phyloP scores from a whole-genome alignment of 352 stramenopile genomes.

The Aphanomyces invadans region DNA sequence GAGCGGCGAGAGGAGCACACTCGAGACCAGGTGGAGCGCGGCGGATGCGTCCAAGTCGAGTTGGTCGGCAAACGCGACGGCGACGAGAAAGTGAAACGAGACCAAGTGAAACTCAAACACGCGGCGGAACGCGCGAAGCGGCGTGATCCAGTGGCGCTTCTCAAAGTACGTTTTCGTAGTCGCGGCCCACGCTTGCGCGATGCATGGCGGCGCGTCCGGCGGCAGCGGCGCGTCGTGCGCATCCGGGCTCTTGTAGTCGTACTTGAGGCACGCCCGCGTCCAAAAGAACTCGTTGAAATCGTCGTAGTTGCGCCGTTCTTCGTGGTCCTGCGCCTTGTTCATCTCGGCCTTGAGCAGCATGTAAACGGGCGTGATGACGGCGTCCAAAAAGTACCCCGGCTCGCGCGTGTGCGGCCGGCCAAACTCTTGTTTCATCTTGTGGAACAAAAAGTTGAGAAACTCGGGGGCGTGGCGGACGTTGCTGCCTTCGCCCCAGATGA shows the following conservation, averaged over 20 bases:
- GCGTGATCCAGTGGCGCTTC: slow-evolving; percentile 94
- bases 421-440: slow-evolving; percentile 72
- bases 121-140: slow-evolving; percentile 90
- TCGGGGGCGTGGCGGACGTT: slow-evolving; percentile 98
- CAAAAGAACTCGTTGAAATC: slow-evolving; percentile 99
- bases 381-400: slow-evolving; percentile 95
- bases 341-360: slow-evolving; percentile 77
- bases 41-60: slow-evolving; percentile 71
- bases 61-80: slow-evolving; percentile 87
- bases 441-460: slow-evolving; percentile 98
- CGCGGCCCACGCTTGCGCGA: slow-evolving; percentile 83
- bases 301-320: slow-evolving; percentile 96
- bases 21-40: slow-evolving; percentile 73
- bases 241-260: slow-evolving; percentile 88
- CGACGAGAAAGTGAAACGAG: slow-evolving; percentile 92
- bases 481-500: slow-evolving; percentile 97
- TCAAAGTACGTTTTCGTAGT: slow-evolving; percentile 97
- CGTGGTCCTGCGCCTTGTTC: slow-evolving; percentile 87
- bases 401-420: slow-evolving; percentile 41
- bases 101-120: slow-evolving; percentile 98
- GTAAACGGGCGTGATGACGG: slow-evolving; percentile 96
- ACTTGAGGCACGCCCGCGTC: slow-evolving; percentile 92
- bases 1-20: slow-evolving; percentile 87
- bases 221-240: slow-evolving; percentile 64
- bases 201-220: slow-evolving; percentile 54